Evolutionary conservation across 2,329 filamentous ascomycete genomes (phyloP).

Genomic region (Nigrograna mackinnonii): DNA sequence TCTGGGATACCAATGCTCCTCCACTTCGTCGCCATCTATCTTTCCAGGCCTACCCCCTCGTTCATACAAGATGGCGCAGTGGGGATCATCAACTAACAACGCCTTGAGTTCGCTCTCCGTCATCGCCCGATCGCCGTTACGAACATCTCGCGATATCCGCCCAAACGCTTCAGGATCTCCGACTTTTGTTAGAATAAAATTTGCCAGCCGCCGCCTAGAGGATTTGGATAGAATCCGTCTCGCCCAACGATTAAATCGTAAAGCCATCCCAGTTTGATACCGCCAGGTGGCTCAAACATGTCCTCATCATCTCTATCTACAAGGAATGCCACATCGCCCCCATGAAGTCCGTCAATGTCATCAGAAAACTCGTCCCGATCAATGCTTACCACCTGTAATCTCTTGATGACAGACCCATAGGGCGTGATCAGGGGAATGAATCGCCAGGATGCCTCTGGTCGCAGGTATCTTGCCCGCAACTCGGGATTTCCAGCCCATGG

Average conservation of each 20-base stretch:
- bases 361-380: not conserved
- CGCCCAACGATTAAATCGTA: not conserved
- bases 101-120: no score
- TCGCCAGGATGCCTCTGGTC: not conserved
- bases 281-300: not conserved
- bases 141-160: no score
- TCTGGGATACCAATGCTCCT: no score
- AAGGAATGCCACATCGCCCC: not conserved
- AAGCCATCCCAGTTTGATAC: not conserved
- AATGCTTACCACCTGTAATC: not conserved
- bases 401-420: not conserved
- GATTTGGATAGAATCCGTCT: not conserved
- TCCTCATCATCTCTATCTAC: not conserved
- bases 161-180: not conserved
- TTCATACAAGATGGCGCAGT: no score
- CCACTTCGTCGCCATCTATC: no score
- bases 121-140: no score
- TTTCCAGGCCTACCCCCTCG: no score
- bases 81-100: no score
- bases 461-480: not conserved
- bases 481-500: not conserved
- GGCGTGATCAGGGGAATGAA: not conserved
- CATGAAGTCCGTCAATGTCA: not conserved
- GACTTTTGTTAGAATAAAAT: not conserved
- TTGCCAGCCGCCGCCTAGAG: not conserved